phyloP scores from a whole-genome alignment of 83 land plant genomes.

The Picea abies region DNA sequence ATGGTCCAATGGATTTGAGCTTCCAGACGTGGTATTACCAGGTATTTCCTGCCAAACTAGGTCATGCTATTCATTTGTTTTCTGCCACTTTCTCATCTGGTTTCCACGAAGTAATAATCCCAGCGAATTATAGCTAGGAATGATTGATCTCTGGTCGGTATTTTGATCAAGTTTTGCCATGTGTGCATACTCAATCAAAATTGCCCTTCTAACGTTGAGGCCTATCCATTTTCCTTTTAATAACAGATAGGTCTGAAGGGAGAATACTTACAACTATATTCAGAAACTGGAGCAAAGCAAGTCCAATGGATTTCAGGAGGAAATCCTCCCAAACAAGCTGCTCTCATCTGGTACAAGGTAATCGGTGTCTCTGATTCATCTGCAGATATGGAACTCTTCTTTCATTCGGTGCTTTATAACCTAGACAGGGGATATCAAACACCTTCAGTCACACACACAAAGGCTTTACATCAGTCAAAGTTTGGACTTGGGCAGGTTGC shows the following conservation, averaged over 20 bases:
- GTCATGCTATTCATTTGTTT: not conserved
- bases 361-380: not conserved
- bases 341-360: conserved; percentile 38
- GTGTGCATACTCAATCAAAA: not conserved
- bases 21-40: conserved; percentile 20
- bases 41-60: not conserved
- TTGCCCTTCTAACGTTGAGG: not conserved
- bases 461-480: too few relatives aligned
- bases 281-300: conserved; percentile 2
- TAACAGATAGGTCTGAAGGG: conserved; percentile 7
- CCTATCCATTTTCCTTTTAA: not conserved
- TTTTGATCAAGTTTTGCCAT: too few relatives aligned
- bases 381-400: not conserved
- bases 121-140: not conserved
- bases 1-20: conserved; percentile 20
- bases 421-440: too few relatives aligned
- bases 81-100: not conserved
- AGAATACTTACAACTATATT: conserved; percentile 7
- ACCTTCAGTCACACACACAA: too few relatives aligned
- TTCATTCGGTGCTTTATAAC: not conserved
- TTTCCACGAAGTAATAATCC: not conserved
- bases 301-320: conserved; percentile 18
- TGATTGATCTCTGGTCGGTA: not conserved
- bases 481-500: too few relatives aligned
- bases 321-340: conserved; percentile 18